Evolutionary conservation across 176 grass and related monocot species (phyloP).

Genomic region (Aegilops bicornis): DNA sequence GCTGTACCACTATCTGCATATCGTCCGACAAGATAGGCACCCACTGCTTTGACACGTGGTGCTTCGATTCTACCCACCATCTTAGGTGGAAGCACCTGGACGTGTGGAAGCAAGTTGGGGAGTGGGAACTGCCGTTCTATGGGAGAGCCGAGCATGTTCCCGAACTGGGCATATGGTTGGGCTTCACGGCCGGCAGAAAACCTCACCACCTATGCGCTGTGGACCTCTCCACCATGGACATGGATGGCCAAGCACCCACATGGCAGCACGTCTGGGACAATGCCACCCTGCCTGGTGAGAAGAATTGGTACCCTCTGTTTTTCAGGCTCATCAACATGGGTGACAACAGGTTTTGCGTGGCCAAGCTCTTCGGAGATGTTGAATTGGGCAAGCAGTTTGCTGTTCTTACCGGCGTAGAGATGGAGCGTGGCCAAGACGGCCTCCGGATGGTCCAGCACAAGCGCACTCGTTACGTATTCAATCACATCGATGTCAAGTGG

Average conservation of each 20-base stretch:
- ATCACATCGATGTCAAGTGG: not conserved
- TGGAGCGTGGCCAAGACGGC: not conserved
- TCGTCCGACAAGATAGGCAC: not conserved
- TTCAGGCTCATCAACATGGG: not conserved
- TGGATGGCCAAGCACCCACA: too few species aligned
- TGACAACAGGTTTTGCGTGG: not conserved
- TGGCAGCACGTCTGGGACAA: too few species aligned
- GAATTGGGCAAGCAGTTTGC: not conserved
- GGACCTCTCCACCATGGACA: too few species aligned
- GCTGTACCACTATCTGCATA: not conserved
- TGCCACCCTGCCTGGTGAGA: too few species aligned
- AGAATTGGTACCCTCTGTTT: too few species aligned
- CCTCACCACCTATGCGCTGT: too few species aligned
- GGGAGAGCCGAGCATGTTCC: not conserved
- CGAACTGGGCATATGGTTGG: not conserved
- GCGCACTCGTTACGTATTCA: not conserved
- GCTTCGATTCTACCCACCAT: not conserved
- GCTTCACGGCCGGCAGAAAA: not conserved
- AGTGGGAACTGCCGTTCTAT: not conserved
- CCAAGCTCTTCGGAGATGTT: not conserved
- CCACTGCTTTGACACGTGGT: not conserved
- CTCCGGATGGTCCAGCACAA: slow-evolving; percentile 10
- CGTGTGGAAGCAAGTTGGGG: not conserved
- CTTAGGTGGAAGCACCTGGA: not conserved
- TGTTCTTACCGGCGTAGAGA: not conserved